phyloP scores from a whole-genome alignment of 202 grass and related monocot genomes.

The Brachypodium distachyon region DNA sequence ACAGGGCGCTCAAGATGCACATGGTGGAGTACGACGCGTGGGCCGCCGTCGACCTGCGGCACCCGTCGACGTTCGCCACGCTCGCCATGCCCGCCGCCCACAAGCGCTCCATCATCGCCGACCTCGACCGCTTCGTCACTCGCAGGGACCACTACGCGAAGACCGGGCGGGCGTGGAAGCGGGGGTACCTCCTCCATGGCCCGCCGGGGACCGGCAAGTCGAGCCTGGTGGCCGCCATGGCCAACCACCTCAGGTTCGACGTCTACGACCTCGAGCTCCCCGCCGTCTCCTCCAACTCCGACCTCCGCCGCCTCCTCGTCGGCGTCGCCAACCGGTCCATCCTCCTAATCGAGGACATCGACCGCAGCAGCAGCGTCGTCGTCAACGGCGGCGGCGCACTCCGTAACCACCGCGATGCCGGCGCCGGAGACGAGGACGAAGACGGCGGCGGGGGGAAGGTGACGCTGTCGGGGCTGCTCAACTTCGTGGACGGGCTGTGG shows the following conservation, averaged over 20 bases:
- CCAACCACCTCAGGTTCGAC: slow-evolving; percentile 74
- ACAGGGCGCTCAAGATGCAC: slow-evolving; percentile 44
- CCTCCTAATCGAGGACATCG: slow-evolving; percentile 68
- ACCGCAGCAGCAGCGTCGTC: slow-evolving; percentile 37
- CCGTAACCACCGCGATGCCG: no score
- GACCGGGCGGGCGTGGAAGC: slow-evolving; percentile 68
- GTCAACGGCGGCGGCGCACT: neutral
- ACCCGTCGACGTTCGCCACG: slow-evolving; percentile 60
- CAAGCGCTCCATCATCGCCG: slow-evolving; percentile 41
- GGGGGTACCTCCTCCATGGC: slow-evolving; percentile 61
- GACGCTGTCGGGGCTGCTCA: slow-evolving; percentile 65
- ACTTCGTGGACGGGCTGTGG: slow-evolving; percentile 62
- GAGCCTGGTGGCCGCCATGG: slow-evolving; percentile 56
- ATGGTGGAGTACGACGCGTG: slow-evolving; percentile 47
- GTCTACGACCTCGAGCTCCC: slow-evolving; percentile 74
- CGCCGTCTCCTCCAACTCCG: slow-evolving; percentile 41
- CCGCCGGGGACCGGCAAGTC: slow-evolving; percentile 73
- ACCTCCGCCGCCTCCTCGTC: slow-evolving; percentile 40
- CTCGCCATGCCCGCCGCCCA: slow-evolving; percentile 46
- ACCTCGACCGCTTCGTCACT: slow-evolving; percentile 51
- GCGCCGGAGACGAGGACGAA: neutral
- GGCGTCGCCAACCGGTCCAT: slow-evolving; percentile 59
- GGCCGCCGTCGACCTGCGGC: slow-evolving; percentile 48
- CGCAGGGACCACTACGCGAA: slow-evolving; percentile 65
- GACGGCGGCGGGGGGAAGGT: no score